Evolutionary conservation across 2,329 filamentous ascomycete species (phyloP).

Genomic region (Pseudopithomyces maydicus): DNA sequence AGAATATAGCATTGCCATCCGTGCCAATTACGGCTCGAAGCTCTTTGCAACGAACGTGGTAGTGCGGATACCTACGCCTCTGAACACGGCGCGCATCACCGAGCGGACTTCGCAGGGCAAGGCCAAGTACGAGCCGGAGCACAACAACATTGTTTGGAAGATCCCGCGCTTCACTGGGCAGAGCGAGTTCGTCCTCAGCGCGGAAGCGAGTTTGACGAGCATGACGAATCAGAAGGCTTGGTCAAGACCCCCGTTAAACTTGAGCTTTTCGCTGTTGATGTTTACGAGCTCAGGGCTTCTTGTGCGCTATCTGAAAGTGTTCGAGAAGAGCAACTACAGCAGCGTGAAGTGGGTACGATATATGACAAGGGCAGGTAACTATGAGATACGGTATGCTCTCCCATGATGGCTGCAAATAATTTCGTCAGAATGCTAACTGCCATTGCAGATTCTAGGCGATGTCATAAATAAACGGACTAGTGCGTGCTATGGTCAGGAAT

Average conservation of each 20-base stretch:
- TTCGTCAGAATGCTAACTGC: not conserved
- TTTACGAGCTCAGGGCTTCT: slow-evolving; percentile 93
- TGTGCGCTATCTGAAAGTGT: slow-evolving; percentile 95
- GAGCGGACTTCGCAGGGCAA: slow-evolving; percentile 95
- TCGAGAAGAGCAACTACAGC: slow-evolving; percentile 98
- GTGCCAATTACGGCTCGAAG: slow-evolving; percentile 95
- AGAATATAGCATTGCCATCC: slow-evolving; percentile 97
- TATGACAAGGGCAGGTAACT: slow-evolving; percentile 97
- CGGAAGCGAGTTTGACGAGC: slow-evolving; percentile 88
- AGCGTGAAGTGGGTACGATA: slow-evolving; percentile 99
- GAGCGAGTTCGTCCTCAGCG: slow-evolving; percentile 91
- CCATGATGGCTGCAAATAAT: no score
- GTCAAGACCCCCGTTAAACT: slow-evolving; percentile 88
- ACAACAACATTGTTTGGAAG: slow-evolving; percentile 99
- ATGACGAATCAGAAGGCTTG: slow-evolving; percentile 99
- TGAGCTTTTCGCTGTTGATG: slow-evolving; percentile 95
- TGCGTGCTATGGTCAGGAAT: slow-evolving; percentile 4
- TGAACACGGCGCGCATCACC: slow-evolving; percentile 93
- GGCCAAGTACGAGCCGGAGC: slow-evolving; percentile 96
- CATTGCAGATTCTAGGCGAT: slow-evolving; percentile 3
- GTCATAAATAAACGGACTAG: not conserved
- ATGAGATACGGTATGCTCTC: slow-evolving; percentile 79
- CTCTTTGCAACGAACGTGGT: slow-evolving; percentile 97
- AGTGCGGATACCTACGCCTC: slow-evolving; percentile 89
- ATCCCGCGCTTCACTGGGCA: slow-evolving; percentile 98